These are phyloP conservation scores for Phytophthora citrophthora DNA, from an alignment of 352 stramenopile species.

Conservation along the genomic window DNA sequence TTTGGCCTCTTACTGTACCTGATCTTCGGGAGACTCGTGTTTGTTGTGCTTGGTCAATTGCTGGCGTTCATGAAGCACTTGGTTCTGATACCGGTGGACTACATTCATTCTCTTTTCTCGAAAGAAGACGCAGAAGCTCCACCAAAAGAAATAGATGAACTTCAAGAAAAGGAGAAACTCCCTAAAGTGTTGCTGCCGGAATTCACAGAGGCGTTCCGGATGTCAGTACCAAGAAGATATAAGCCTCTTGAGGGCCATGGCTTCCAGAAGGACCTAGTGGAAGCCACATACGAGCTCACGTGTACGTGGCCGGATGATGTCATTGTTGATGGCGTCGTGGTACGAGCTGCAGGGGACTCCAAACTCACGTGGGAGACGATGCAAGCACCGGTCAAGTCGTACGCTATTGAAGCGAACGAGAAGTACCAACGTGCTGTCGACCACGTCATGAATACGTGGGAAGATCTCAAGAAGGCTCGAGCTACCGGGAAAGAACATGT, in stretches of 20 bases:
- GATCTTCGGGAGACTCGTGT: constrained; percentile 36
- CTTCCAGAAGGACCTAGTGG: constrained; percentile 39
- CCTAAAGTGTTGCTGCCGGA: constrained; percentile 40
- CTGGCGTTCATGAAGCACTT: constrained; percentile 24
- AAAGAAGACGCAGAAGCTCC: constrained; percentile 19
- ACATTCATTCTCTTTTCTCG: constrained; percentile 2
- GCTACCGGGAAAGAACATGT: not conserved
- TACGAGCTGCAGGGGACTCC: constrained; percentile 32
- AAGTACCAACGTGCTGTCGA: constrained; percentile 53
- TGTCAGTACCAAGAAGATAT: constrained; percentile 39
- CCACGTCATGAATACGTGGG: constrained; percentile 29
- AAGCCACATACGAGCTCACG: constrained; percentile 49
- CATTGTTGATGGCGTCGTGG: constrained; percentile 32
- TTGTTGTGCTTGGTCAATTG: constrained; percentile 32
- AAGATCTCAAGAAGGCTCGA: constrained; percentile 15
- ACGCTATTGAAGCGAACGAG: constrained; percentile 64
- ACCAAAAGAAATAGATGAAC: constrained; percentile 5
- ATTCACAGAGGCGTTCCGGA: constrained; percentile 51
- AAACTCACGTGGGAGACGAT: constrained; percentile 76
- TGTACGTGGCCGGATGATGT: constrained; percentile 66
- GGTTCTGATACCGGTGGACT: constrained; percentile 20
- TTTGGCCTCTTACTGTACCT: constrained; percentile 45
- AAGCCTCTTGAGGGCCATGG: constrained; percentile 40
- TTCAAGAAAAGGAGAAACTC: constrained; percentile 20
- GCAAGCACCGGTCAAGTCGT: constrained; percentile 62